Evolutionary conservation across 2,329 filamentous ascomycete genomes (phyloP).

Genomic region (Ramularia endophylla): DNA sequence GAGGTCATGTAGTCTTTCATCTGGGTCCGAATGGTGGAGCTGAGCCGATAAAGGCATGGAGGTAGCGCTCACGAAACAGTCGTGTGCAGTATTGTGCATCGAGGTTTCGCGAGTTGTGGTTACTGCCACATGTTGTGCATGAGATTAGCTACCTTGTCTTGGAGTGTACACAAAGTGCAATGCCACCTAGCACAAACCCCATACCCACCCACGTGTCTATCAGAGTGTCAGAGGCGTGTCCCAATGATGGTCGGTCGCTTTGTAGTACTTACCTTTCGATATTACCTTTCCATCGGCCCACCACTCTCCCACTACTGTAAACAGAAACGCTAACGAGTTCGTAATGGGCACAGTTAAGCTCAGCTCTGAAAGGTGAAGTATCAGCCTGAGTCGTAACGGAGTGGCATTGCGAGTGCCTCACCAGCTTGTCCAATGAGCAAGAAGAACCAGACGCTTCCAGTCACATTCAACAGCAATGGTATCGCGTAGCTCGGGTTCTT

Average conservation of each 20-base stretch:
- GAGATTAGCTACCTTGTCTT: slow-evolving; percentile 27
- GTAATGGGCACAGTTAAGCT: slow-evolving; percentile 92
- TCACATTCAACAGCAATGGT: slow-evolving; percentile 80
- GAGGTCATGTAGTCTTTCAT: no score
- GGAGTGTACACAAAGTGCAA: slow-evolving; percentile 72
- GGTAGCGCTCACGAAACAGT: no score
- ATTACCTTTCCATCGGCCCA: slow-evolving; percentile 91
- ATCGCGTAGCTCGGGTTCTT: slow-evolving; percentile 77
- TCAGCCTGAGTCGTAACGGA: slow-evolving; percentile 3
- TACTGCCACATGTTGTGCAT: no score
- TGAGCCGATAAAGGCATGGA: no score
- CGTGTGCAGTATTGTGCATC: no score
- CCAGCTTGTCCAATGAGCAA: slow-evolving; percentile 86
- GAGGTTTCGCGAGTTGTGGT: no score
- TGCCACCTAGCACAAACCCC: slow-evolving; percentile 69
- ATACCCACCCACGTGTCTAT: slow-evolving; percentile 79
- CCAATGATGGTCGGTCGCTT: neutral
- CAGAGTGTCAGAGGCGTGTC: slow-evolving; percentile 10
- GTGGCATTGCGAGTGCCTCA: slow-evolving; percentile 41
- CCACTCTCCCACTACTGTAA: slow-evolving; percentile 93
- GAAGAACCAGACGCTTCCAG: slow-evolving; percentile 96
- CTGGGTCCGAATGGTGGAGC: no score
- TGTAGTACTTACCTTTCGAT: slow-evolving; percentile 56
- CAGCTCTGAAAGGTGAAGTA: slow-evolving; percentile 54
- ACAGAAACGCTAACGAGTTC: slow-evolving; percentile 91